Evolutionary conservation across 2,329 filamentous ascomycete genomes (phyloP), one percentile per base, ranked within the genome.

Genomic region (Diplodia corticola): DNA sequence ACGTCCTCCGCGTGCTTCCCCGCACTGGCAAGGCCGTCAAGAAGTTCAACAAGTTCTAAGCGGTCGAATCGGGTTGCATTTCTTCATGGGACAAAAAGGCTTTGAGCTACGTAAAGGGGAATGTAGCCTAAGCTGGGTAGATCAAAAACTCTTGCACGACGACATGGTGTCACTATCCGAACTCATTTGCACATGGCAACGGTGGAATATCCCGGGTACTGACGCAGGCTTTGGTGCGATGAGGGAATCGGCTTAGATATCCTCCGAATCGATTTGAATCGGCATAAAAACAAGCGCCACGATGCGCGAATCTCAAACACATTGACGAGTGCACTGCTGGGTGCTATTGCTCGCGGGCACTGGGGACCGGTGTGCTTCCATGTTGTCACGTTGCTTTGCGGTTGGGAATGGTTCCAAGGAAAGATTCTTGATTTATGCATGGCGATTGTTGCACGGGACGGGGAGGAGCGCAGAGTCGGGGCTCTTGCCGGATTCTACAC

Each of bases 41-140:
- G 93, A 84, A 89, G 83, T 99, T 99, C 89, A 87, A 83, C 87
- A 99, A 99, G 89, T 99, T 99, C 88, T 99, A 97, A 89, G 72
- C 71, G 59, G 66, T 51, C 66, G 30, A 33, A 53, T 64, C 53
- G 66, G 64, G 65, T 67, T 63, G 49, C 53, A 55, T 55, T 68
- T 67, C 46, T 67, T 63, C 67, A 67, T 60, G 67, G 67, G 66
- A 67, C 54, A 65, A 54, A 50, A 54, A 48, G 53, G 44, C 44
- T 46, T 44, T 53, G 49, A 53, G 66, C 63, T 65, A 65, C 61
- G 54, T 66, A 65, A 65, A 60, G 53, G 61, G 54, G 35, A 63
- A 65, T 67, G 66, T 67, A 67, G 66, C 66, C 46, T 67, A 67
- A 35, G 65, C 65, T 54, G 55, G 51, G 64, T 57, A 66, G 55